phyloP scores from a whole-genome alignment of 306 rosid species.

The Trichosanthes cucumerina region DNA sequence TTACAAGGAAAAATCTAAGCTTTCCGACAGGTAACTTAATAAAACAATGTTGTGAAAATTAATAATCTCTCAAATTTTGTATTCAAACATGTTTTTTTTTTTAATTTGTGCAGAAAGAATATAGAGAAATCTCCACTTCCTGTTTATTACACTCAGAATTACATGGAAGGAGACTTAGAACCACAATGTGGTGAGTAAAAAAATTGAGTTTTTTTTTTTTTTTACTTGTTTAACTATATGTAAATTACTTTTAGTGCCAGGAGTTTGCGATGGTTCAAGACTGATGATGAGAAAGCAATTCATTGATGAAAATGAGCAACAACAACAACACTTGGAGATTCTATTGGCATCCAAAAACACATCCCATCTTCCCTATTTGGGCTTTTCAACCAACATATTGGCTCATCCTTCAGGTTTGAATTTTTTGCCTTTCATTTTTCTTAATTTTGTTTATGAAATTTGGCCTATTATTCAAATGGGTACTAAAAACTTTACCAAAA shows the following conservation, averaged over 20 bases:
- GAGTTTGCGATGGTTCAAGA: constrained; percentile 22
- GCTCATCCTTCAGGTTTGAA: constrained; percentile 22
- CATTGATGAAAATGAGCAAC: constrained; percentile 23
- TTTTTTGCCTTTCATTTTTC: too few relatives aligned
- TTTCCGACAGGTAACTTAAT: constrained; percentile 21
- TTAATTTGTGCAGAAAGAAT: constrained; percentile 23
- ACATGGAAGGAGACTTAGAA: constrained; percentile 28
- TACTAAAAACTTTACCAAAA: too few relatives aligned
- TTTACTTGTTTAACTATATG: background rate
- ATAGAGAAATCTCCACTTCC: constrained; percentile 20
- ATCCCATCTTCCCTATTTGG: constrained; percentile 17
- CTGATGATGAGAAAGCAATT: constrained; percentile 20
- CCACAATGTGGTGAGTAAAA: constrained; percentile 22
- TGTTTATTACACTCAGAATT: constrained; percentile 17
- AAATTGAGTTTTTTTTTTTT: background rate
- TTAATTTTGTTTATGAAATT: too few relatives aligned
- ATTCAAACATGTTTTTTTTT: background rate
- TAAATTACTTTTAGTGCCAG: constrained; percentile 12
- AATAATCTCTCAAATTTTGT: background rate
- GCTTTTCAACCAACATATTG: constrained; percentile 19
- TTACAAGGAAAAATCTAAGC: constrained; percentile 34
- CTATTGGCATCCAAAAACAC: background rate
- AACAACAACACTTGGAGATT: background rate
- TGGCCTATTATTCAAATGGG: too few relatives aligned
- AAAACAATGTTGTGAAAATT: background rate